Base-by-base conservation (phyloP, 257 asterid genomes). In the Schizonepeta tenuifolia region DNA sequence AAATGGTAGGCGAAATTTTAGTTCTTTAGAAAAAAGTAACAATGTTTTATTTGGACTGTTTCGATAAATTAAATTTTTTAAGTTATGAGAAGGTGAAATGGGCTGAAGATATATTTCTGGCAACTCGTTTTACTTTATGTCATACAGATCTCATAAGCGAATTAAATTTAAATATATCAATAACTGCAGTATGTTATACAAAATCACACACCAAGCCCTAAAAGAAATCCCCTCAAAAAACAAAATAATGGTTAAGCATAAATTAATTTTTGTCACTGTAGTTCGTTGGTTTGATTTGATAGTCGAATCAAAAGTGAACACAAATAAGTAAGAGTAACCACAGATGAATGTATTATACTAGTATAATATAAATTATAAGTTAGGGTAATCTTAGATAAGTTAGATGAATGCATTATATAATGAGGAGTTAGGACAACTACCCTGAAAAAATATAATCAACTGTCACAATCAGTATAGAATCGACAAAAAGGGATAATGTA, bases 401-500 rank as follows among this genome's bases (percentile, higher is more conserved):
- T 24, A 24, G 35, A n/a, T 49, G 6, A 36, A n/a, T 7, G n/a
- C 9, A 70, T 17, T 47, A 3, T 20, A 36, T 35, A 72, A 72
- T 55, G 20, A 28, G 28, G 59, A 54, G 44, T 75, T 67, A 47
- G 79, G 74, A 58, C 64, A 67, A 46, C 65, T 59, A 58, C 60
- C 8, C 55, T 14, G 35, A 17, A 54, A 65, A 47, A 67, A 36
- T 58, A 6, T 66, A 67, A 49, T 65, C 7, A 54, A 8, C 43
- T 47, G 58, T 67, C 40, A 58, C 70, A 36, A 5, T 58, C 57
- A 22, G 15, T 47, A 33, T 36, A 44, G 74, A 60, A 36, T 33
- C 20, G 14, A 74, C 36, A n/a, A 53, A 10, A 24, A 24, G 9
- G n/a, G 26, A 18, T 64, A 41, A 41, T 28, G 44, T 67, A 68